Percentiles rank a stretch among this genome's conserved stretches.
Conservation (phyloP, 148 eudicot species). For the Salicornia ramosissima region DNA sequence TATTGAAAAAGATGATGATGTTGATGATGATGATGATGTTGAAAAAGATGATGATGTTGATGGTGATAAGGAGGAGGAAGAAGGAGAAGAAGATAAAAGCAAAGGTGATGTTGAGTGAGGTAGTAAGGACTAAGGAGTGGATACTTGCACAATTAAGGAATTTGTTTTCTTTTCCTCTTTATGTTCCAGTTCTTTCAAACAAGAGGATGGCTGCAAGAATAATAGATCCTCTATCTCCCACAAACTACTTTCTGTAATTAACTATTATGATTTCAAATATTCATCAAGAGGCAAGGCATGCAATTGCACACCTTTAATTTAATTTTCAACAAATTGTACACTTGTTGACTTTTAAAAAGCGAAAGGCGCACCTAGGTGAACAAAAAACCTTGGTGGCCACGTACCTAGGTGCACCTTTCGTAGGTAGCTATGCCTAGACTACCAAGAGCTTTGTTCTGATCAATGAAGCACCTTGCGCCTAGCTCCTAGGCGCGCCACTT, state of each 20-base stretch:
- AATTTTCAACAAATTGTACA: not conserved
- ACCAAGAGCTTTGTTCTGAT: too few species aligned
- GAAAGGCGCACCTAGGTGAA: too few species aligned
- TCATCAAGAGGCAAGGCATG: too few species aligned
- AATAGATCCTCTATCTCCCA: slow-evolving; percentile 12
- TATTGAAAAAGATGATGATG: slow-evolving; percentile 8
- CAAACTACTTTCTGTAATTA: slow-evolving; percentile 4
- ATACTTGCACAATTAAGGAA: slow-evolving; percentile 3
- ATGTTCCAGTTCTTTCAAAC: slow-evolving; percentile 11
- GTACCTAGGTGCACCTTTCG: too few species aligned
- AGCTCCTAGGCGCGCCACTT: too few species aligned
- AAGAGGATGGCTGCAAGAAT: slow-evolving; percentile 12
- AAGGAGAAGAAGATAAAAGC: not conserved
- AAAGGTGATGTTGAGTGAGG: slow-evolving; percentile 10
- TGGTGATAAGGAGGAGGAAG: slow-evolving; percentile 20
- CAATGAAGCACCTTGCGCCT: too few species aligned
- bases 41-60: not conserved
- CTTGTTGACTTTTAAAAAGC: not conserved
- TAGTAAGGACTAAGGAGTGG: not conserved
- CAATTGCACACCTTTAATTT: not conserved
- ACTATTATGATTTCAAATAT: not conserved
- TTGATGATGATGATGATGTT: slow-evolving; percentile 3
- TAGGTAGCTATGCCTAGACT: too few species aligned
- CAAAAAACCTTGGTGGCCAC: too few species aligned
- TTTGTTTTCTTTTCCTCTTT: slow-evolving; percentile 4